These are phyloP conservation scores for Fusarium avenaceum DNA, from an alignment of 2,329 filamentous ascomycete species.

Conservation along the genomic window DNA sequence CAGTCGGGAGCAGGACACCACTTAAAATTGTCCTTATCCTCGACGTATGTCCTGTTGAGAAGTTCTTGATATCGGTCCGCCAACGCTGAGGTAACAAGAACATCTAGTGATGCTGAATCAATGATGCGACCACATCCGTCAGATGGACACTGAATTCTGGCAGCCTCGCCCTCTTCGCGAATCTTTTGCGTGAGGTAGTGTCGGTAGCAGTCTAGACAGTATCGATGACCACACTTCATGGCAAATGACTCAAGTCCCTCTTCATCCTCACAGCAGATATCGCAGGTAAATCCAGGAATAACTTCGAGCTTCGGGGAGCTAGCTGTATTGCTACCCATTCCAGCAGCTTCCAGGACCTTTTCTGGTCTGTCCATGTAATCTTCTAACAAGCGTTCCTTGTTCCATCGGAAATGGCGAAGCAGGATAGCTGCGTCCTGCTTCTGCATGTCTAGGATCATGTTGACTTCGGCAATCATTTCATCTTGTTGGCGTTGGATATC, in stretches of 20 bases:
- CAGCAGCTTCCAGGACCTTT: slow-evolving; percentile 85
- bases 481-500: slow-evolving; percentile 91
- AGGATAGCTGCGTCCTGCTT: slow-evolving; percentile 93
- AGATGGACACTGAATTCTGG: slow-evolving; percentile 91
- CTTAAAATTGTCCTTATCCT: slow-evolving; percentile 94
- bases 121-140: slow-evolving; percentile 91
- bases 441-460: slow-evolving; percentile 88
- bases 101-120: slow-evolving; percentile 86
- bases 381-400: slow-evolving; percentile 94
- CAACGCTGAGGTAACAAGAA: slow-evolving; percentile 74
- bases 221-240: slow-evolving; percentile 94
- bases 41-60: slow-evolving; percentile 93
- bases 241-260: slow-evolving; percentile 84
- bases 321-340: slow-evolving; percentile 76
- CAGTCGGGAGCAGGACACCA: slow-evolving; percentile 99
- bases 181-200: slow-evolving; percentile 96
- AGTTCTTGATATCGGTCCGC: slow-evolving; percentile 81
- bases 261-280: slow-evolving; percentile 95
- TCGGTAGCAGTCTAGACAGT: slow-evolving; percentile 91
- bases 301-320: slow-evolving; percentile 76
- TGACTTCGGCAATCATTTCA: slow-evolving; percentile 88
- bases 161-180: slow-evolving; percentile 93
- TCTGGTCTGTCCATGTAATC: slow-evolving; percentile 93
- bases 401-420: slow-evolving; percentile 91
- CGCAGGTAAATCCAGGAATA: slow-evolving; percentile 85